Base-by-base conservation (phyloP, 495 filamentous ascomycete genomes). In the Daldinia loculata region DNA sequence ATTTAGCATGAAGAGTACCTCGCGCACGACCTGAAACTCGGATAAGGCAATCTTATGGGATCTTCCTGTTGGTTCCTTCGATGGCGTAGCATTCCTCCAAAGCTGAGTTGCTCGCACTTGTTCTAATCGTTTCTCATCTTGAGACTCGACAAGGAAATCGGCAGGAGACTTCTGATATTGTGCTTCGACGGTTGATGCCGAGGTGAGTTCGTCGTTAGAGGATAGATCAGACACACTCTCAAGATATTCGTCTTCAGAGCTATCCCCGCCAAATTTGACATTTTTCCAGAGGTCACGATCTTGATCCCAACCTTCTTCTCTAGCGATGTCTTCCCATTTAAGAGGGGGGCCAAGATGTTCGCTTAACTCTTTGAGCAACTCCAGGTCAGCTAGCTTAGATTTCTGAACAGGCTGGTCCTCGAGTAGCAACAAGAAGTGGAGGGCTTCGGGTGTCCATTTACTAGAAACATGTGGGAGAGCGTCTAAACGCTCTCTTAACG, bases 1-100 rank as follows among this genome's bases (percentile, higher is more conserved):
- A 34, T 87, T 84, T 0, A 98, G 86, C 93, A 97, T 95, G 69
- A 92, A 94, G 0, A 97, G 81, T 1, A 88, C 83, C 70, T 98
- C 94, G 45, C 94, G 89, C 34, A 94, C 81, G 4, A 89, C 76
- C 61, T 95, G 91, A 2, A 91, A 80, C 72, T 95, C 93, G 0
- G 92, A 89, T 36, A 96, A 79, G 3, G 80, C 57, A 4, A 78
- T 77, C 72, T 87, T 80, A 71, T 82, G 65, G 59, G 80, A 52
- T 69, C 66, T 71, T 68, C 77, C 69, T 67, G 78, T 67, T 39
- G 71, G 64, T 24, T 81, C 74, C 19, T 75, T 78, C 14, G 57
- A 27, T 8, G 63, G 72, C 2, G 50, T 59, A 6, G 82, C 76
- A 32, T 81, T 66, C 63, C 80, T 84, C 91, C 92, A 93, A 65